phyloP scores from a whole-genome alignment of 2,329 filamentous ascomycete species.

The Xylariaceae sp. region DNA sequence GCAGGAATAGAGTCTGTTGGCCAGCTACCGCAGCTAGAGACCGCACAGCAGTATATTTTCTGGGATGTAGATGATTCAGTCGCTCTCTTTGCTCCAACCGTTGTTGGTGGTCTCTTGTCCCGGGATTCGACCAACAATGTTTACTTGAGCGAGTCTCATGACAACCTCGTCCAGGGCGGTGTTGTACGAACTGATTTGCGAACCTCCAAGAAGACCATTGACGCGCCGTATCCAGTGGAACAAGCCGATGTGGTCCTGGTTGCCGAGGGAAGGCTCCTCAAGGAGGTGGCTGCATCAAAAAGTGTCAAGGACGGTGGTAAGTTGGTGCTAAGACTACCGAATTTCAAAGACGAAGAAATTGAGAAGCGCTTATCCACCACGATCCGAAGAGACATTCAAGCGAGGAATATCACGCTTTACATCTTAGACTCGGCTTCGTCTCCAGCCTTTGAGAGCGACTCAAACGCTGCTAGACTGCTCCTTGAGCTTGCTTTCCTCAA shows the following conservation, averaged over 20 bases:
- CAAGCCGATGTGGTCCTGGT: conserved; percentile 80
- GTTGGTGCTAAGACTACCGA: conserved; percentile 74
- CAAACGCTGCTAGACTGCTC: conserved; percentile 64
- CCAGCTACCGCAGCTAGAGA: conserved; percentile 48
- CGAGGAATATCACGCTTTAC: conserved; percentile 72
- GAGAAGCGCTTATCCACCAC: conserved; percentile 80
- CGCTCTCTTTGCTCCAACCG: conserved; percentile 65
- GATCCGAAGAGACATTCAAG: conserved; percentile 71
- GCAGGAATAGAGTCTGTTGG: conserved; percentile 52
- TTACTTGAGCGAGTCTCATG: conserved; percentile 63
- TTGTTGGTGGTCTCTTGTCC: conserved; percentile 63
- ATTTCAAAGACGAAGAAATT: conserved; percentile 82
- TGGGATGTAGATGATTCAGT: conserved; percentile 84
- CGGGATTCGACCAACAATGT: conserved; percentile 70
- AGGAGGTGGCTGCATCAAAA: conserved; percentile 73
- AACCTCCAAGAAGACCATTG: conserved; percentile 78
- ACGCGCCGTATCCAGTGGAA: conserved; percentile 80
- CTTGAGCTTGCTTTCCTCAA: conserved; percentile 83
- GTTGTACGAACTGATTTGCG: conserved; percentile 83
- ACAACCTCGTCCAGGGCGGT: conserved; percentile 74
- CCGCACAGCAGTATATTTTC: conserved; percentile 85
- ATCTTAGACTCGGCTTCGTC: conserved; percentile 73
- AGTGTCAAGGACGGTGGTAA: conserved; percentile 71
- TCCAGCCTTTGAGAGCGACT: conserved; percentile 68
- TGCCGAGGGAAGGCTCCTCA: conserved; percentile 77